Conservation (phyloP, 495 filamentous ascomycete species). For the Daldinia concentrica region DNA sequence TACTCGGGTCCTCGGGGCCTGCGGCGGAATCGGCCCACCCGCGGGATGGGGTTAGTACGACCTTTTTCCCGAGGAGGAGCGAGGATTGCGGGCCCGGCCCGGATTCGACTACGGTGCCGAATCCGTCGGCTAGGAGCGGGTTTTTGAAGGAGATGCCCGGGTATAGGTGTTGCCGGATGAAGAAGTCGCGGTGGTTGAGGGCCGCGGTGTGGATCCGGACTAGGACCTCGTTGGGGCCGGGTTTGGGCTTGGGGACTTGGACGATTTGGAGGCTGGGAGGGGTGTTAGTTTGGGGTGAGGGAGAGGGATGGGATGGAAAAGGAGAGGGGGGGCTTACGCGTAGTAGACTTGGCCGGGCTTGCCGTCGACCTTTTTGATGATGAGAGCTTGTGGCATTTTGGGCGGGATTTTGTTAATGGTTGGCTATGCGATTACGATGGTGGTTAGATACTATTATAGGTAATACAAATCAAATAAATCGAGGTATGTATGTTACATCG, state of each 20-base stretch:
- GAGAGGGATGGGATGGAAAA: conserved; percentile 23
- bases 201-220: conserved; percentile 77
- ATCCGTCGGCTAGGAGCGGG: conserved; percentile 82
- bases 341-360: conserved; percentile 91
- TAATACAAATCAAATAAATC: not conserved
- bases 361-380: conserved; percentile 66
- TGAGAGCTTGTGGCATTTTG: conserved; percentile 59
- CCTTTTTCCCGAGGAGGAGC: conserved; percentile 66
- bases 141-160: conserved; percentile 76
- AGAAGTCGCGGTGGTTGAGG: conserved; percentile 92
- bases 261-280: conserved; percentile 66
- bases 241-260: conserved; percentile 65
- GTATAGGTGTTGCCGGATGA: conserved; percentile 91
- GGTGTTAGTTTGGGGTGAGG: not conserved
- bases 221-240: conserved; percentile 70
- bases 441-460: not conserved
- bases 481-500: not conserved
- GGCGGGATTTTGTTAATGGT: not conserved
- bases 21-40: conserved; percentile 77
- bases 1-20: conserved; percentile 72
- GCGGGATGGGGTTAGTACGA: conserved; percentile 75
- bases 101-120: conserved; percentile 71
- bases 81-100: conserved; percentile 60
- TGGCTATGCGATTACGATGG: not conserved
- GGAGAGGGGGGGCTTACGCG: conserved; percentile 56